Conservation (phyloP, 2,329 filamentous ascomycete genomes). For the Ustulina deusta region DNA sequence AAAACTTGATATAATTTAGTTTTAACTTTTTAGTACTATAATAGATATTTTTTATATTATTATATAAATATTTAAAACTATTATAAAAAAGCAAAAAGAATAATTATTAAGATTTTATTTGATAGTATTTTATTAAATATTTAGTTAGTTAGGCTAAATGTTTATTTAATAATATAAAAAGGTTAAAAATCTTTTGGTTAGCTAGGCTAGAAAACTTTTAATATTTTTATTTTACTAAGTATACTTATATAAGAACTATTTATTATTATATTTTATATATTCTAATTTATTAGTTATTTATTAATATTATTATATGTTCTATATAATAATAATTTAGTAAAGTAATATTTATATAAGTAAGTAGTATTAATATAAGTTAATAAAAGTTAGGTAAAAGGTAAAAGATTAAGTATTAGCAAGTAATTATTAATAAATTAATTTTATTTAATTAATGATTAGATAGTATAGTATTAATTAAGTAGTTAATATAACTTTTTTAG, state of each 20-base stretch:
- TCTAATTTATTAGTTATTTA: background rate
- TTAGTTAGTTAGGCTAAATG: slow-evolving; percentile 3
- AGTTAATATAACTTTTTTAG: background rate
- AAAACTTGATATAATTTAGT: too few relatives aligned
- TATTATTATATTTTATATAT: too few relatives aligned
- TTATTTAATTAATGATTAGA: too few relatives aligned
- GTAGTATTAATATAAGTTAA: background rate
- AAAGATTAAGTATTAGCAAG: background rate
- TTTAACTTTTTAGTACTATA: too few relatives aligned
- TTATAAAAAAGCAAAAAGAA: too few relatives aligned
- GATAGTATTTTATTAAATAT: too few relatives aligned
- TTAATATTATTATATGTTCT: background rate
- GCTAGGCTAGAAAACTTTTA: background rate
- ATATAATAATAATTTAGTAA: background rate
- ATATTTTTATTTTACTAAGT: background rate
- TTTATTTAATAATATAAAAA: background rate
- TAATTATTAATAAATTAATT: too few relatives aligned
- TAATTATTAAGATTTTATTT: too few relatives aligned
- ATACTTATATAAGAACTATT: too few relatives aligned
- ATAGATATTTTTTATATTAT: too few relatives aligned
- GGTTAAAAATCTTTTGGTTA: background rate
- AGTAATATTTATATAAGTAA: background rate
- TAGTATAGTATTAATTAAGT: background rate
- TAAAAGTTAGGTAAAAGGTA: background rate
- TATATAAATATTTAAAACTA: background rate